Evolutionary conservation across 2,329 filamentous ascomycete genomes (phyloP), one percentile per base, ranked within the genome.

Genomic region (Myriosclerotinia scirpicola): DNA sequence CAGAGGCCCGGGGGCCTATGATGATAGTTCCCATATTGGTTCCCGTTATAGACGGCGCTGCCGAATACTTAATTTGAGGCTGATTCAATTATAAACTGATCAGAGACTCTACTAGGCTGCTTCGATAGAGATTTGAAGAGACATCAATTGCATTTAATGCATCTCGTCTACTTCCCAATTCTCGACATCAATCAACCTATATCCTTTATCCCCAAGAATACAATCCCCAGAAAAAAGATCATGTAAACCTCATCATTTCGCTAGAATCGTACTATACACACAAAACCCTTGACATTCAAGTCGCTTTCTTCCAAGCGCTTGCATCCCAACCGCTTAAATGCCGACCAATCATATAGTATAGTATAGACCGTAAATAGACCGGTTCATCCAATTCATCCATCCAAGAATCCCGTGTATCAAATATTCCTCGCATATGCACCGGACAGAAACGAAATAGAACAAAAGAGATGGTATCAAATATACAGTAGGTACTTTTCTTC

Each of bases 391-490:
- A n/a, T 50, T 22, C 30, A 17, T 38, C 17, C 34, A 50, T 60
- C 30, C 44, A 38, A 60, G 44, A 22, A 50, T 38, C n/a, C 46
- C 26, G 30, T 48, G 20, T 38, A 40, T 20, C n/a, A 22, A 22
- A 50, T 26, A 61, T 61, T n/a, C 58, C n/a, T 38, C 46, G n/a
- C 34, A 50, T 4, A 26, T 9, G 30, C 42, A 60, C 30, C 58
- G 7, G 36, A 52, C 30, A 52, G 1, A 52, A 30, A 52, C 26
- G 0, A 52, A 30, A 30, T 12, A 30, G 50, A 50, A 60, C 42
- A 60, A 50, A 61, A 30, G 58, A 61, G 58, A 50, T 61, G 58
- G 44, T 61, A 61, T 61, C 44, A 60, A 48, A 50, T 50, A 50
- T 50, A 50, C 30, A 61, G 34, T 30, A 26, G 2, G 48, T 52